Evolutionary conservation across 371 early-diverging fungal genomes (phyloP).

Genomic region (Lichtheimia ornata): DNA sequence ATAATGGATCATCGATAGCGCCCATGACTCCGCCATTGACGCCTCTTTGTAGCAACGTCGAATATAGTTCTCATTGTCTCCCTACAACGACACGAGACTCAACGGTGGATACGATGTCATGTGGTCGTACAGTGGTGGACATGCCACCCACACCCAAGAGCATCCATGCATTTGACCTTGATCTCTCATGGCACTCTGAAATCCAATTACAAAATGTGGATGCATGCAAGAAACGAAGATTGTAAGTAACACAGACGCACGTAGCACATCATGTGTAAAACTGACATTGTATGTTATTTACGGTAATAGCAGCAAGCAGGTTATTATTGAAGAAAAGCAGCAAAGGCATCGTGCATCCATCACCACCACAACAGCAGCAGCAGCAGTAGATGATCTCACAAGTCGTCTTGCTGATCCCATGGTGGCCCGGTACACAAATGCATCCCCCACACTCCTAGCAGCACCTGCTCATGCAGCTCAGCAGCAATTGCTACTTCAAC

Average conservation of each 20-base stretch:
- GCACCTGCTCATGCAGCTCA: too few relatives aligned
- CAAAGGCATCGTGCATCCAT: too few relatives aligned
- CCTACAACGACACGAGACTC: slow-evolving; percentile 32
- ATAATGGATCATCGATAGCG: slow-evolving; percentile 19
- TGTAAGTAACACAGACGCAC: slow-evolving; percentile 5
- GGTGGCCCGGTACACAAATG: not conserved
- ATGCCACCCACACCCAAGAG: slow-evolving; percentile 35
- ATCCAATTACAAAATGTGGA: slow-evolving; percentile 5
- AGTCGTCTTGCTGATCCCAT: slow-evolving; percentile 1
- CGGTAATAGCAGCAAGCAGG: too few relatives aligned
- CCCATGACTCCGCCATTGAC: slow-evolving; percentile 36
- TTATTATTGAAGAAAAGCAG: too few relatives aligned
- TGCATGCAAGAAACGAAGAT: slow-evolving; percentile 8
- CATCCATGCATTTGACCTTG: slow-evolving; percentile 28
- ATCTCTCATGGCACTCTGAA: slow-evolving; percentile 18
- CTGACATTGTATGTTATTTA: too few relatives aligned
- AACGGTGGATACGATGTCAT: slow-evolving; percentile 32
- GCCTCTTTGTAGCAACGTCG: slow-evolving; percentile 9
- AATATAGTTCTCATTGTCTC: slow-evolving; percentile 8
- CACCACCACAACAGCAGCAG: not conserved
- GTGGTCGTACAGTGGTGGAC: slow-evolving; percentile 18
- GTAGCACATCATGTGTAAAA: too few relatives aligned
- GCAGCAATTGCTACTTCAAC: not conserved
- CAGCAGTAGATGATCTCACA: slow-evolving; percentile 4
- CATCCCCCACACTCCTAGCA: not conserved